Evolutionary conservation across 2,329 filamentous ascomycete genomes (phyloP), one percentile per base, ranked within the genome.

Genomic region (Chaetothyriales sp.): DNA sequence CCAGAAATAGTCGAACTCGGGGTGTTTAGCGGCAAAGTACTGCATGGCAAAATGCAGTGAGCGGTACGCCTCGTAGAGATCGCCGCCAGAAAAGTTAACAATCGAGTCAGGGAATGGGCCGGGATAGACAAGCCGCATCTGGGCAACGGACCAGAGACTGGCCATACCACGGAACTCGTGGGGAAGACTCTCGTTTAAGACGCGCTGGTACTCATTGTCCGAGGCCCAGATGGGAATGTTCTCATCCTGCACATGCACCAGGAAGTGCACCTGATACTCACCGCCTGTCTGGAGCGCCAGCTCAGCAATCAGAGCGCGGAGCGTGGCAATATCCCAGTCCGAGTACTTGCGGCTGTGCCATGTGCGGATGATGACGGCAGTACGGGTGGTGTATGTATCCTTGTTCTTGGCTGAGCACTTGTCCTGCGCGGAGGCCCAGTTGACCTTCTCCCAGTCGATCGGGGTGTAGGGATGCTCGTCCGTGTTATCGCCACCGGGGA

Each of bases 221-320:
- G 87, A 83, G 2, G 82, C 78, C 80, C 82, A 87, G 55, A 88
- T 84, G 18, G 83, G 82, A 46, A 79, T 70, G 56, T 79, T 76
- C 57, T 83, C 75, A 62, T 90, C 82, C 57, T 84, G 84, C 53
- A 88, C 83, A 57, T 90, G 84, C 32, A 90, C 74, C 43, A 90
- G 70, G 60, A 90, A 83, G 64, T 89, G 84, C 1, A 90, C 74
- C 22, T 78, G 74, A 60, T 88, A 88, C 63, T 89, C 83, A 32
- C 80, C 83, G n/a, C 84, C 83, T 0, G 83, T 84, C 50, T 77
- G 75, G 48, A 90, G 68, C 8, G 80, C 76, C 5, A 89, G 70
- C 45, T 60, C 58, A 46, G 54, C 58, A 44, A 60, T 53, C 3
- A 60, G 54, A 32, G 58, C 57, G 10, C 58, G 52, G 10, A 60